Evolutionary conservation across 2,329 filamentous ascomycete species (phyloP).

Genomic region (Cladosporium sp.): DNA sequence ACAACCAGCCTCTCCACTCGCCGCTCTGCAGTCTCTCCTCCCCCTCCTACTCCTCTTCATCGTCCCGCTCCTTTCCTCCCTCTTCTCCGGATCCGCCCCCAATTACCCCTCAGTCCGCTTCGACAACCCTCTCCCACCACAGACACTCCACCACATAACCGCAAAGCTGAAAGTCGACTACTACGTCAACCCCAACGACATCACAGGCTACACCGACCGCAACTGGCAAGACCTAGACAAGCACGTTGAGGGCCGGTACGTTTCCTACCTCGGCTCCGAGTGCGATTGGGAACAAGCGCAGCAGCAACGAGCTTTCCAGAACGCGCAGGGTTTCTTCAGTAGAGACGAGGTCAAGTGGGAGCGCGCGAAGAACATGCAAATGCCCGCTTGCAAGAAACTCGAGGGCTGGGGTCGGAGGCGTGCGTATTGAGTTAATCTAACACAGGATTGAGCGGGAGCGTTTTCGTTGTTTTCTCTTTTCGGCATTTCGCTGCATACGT

Average conservation of each 20-base stretch:
- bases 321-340: conserved; percentile 83
- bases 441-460: not conserved
- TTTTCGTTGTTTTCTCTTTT: too few relatives aligned
- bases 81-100: conserved; percentile 63
- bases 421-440: not conserved
- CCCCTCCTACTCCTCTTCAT: conserved; percentile 83
- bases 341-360: conserved; percentile 75
- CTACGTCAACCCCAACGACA: conserved; percentile 75
- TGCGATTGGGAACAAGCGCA: conserved; percentile 70
- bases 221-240: conserved; percentile 73
- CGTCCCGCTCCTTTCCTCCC: conserved; percentile 71
- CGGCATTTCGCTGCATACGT: not conserved
- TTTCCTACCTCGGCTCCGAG: conserved; percentile 61
- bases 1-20: conserved; percentile 48
- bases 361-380: conserved; percentile 57
- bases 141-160: conserved; percentile 69
- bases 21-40: conserved; percentile 49
- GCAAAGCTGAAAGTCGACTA: conserved; percentile 71
- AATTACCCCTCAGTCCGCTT: conserved; percentile 70
- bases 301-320: conserved; percentile 64
- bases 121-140: conserved; percentile 63
- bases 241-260: conserved; percentile 67
- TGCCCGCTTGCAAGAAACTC: conserved; percentile 56
- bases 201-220: conserved; percentile 62
- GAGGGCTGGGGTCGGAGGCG: conserved; percentile 43